A percentile compares a stretch with the other conserved stretches of the same genome.
These are phyloP conservation scores for Diphasiastrum complanatum DNA, from an alignment of 83 land plant genomes.

Conservation along the genomic window DNA sequence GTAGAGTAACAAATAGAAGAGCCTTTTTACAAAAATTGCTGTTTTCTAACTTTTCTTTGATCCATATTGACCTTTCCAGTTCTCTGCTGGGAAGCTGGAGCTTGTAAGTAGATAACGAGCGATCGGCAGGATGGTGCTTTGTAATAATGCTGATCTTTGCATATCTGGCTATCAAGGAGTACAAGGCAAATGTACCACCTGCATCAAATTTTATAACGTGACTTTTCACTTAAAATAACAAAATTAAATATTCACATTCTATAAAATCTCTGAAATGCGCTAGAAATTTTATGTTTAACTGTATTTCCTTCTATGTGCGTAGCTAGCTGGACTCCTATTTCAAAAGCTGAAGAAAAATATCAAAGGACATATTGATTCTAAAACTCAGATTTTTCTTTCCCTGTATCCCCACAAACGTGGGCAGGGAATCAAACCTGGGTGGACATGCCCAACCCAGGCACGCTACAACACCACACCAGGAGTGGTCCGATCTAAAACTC, in stretches of 20 bases:
- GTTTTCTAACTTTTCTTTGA: conserved; percentile 37
- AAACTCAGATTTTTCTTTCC: neutral
- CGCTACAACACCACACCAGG: too few species aligned
- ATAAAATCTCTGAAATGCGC: neutral
- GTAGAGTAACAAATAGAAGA: conserved; percentile 32
- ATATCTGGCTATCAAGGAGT: conserved; percentile 54
- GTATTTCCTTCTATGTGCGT: neutral
- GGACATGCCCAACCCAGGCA: too few species aligned
- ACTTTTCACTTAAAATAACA: too few species aligned
- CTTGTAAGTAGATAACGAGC: conserved; percentile 36
- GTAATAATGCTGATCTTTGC: conserved; percentile 46
- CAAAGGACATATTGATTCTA: neutral
- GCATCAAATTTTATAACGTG: too few species aligned
- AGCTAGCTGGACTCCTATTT: neutral
- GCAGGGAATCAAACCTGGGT: neutral
- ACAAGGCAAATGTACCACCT: conserved; percentile 70
- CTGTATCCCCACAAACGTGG: neutral
- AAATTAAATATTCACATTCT: too few species aligned
- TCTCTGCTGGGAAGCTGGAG: conserved; percentile 25
- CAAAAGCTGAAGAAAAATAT: too few species aligned
- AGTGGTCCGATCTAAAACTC: too few species aligned
- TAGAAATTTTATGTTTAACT: neutral
- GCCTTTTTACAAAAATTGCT: conserved; percentile 28
- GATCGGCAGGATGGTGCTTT: conserved; percentile 39
- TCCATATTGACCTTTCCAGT: conserved; percentile 11